Percentiles rank a stretch among this genome's conserved stretches.
Evolutionary conservation across 306 rosid species (phyloP).

Genomic region (Echinosophora koreensis): DNA sequence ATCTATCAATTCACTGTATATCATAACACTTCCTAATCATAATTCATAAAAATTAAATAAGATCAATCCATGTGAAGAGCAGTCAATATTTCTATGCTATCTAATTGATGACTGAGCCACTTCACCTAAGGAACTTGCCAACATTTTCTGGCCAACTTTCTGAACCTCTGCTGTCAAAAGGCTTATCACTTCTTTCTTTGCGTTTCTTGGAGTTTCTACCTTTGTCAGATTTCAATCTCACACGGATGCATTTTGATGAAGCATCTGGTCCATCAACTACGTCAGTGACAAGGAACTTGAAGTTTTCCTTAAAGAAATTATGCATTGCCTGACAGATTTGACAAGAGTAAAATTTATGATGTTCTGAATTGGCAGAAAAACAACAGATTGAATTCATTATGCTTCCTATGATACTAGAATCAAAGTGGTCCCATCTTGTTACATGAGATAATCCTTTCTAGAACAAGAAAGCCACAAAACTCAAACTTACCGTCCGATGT

Average conservation of each 20-base stretch:
- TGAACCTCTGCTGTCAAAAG: conserved; percentile 95
- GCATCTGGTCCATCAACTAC: conserved; percentile 89
- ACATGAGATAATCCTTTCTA: neutral
- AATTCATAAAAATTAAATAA: neutral
- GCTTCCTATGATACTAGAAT: conserved; percentile 35
- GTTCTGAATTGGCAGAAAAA: conserved; percentile 3
- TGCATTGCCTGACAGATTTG: conserved; percentile 76
- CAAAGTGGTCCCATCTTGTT: neutral
- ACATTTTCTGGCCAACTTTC: conserved; percentile 78
- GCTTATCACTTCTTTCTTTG: conserved; percentile 81
- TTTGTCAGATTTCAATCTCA: conserved; percentile 69
- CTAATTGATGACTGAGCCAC: neutral
- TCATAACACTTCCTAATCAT: neutral
- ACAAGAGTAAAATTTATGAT: conserved; percentile 28
- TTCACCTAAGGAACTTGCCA: conserved; percentile 88
- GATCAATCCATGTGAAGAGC: conserved; percentile 9
- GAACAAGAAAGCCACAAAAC: conserved; percentile 14
- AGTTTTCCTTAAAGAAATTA: conserved; percentile 83
- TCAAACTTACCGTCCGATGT: conserved; percentile 80
- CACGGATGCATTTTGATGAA: conserved; percentile 90
- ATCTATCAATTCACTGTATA: conserved; percentile 7
- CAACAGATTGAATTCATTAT: conserved; percentile 22
- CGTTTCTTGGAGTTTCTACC: conserved; percentile 78
- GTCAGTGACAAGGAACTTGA: conserved; percentile 90
- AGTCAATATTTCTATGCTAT: neutral